Percentiles rank a stretch among this genome's conserved stretches.
phyloP scores from a whole-genome alignment of 2,329 filamentous ascomycete species.

The Fusarium sp. region DNA sequence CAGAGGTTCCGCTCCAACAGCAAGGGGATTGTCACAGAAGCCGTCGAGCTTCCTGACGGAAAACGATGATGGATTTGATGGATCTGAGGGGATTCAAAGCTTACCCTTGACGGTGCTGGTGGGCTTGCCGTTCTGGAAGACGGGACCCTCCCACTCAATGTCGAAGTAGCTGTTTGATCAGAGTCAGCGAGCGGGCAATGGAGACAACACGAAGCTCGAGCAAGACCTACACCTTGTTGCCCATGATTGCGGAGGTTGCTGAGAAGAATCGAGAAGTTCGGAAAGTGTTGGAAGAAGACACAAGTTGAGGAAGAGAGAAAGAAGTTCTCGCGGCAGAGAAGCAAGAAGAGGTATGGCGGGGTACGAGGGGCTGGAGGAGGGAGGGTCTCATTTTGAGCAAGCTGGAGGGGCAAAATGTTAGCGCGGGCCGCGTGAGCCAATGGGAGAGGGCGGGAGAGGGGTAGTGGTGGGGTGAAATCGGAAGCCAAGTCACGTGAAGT shows the following conservation, averaged over 20 bases:
- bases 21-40: not conserved
- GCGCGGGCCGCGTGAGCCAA: slow-evolving; percentile 47
- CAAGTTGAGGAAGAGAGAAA: slow-evolving; percentile 57
- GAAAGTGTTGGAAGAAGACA: slow-evolving; percentile 56
- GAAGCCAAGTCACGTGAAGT: slow-evolving; percentile 47
- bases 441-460: slow-evolving; percentile 17
- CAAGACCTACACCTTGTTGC: slow-evolving; percentile 72
- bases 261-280: slow-evolving; percentile 59
- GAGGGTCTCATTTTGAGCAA: slow-evolving; percentile 59
- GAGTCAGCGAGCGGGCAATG: slow-evolving; percentile 35
- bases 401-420: slow-evolving; percentile 57
- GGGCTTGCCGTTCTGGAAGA: slow-evolving; percentile 69
- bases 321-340: slow-evolving; percentile 55
- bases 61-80: slow-evolving; percentile 14
- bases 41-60: not conserved
- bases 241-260: slow-evolving; percentile 76
- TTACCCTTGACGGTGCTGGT: slow-evolving; percentile 71
- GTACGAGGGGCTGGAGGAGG: slow-evolving; percentile 60
- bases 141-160: slow-evolving; percentile 77
- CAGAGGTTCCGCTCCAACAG: not conserved
- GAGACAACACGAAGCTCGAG: slow-evolving; percentile 16
- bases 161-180: slow-evolving; percentile 73
- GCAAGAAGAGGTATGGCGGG: slow-evolving; percentile 57
- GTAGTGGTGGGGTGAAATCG: slow-evolving; percentile 26
- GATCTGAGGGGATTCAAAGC: slow-evolving; percentile 42